Base-by-base conservation (phyloP, 1,284 basidiomycete species). In the Pyrrhoderma noxium region DNA sequence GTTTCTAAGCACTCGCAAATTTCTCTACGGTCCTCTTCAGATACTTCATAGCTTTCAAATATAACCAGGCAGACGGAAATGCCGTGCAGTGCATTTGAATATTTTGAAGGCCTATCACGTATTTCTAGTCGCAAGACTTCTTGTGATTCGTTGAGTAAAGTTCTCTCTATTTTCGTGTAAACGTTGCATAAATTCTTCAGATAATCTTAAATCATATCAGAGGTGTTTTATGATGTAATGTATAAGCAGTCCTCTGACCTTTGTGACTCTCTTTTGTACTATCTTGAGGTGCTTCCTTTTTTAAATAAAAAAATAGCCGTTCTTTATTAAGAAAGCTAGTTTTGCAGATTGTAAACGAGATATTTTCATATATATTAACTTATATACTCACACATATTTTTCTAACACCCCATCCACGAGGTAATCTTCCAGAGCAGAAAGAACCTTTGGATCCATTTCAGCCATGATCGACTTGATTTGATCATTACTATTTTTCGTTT, bases 331-430 rank as follows among this genome's bases (percentile, higher is more conserved):
- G n/a, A n/a, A n/a, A n/a, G n/a, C n/a, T n/a, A n/a, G n/a, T n/a
- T n/a, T n/a, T n/a, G n/a, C n/a, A n/a, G n/a, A n/a, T n/a, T n/a
- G n/a, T n/a, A n/a, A n/a, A n/a, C n/a, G n/a, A n/a, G n/a, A n/a
- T n/a, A n/a, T n/a, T n/a, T n/a, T n/a, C n/a, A n/a, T n/a, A n/a
- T n/a, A n/a, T n/a, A n/a, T n/a, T n/a, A n/a, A n/a, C n/a, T n/a
- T n/a, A n/a, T n/a, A n/a, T 21, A 53, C 58, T 3, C 37, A 61
- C 60, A 56, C 58, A 23, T 50, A 61, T 5, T 39, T 9, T 2
- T 18, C 34, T 0, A 54, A 14, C 3, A 59, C 47, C 3, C 49
- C 36, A 7, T 34, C 39, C 18, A 59, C 50, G 7, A 61, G 44
- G 4, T 43, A 34, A 5, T 44, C 31, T 14, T 55, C 51, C 8